Conservation (phyloP, 371 early-diverging fungal genomes). For the Lichtheimia ramosa region DNA sequence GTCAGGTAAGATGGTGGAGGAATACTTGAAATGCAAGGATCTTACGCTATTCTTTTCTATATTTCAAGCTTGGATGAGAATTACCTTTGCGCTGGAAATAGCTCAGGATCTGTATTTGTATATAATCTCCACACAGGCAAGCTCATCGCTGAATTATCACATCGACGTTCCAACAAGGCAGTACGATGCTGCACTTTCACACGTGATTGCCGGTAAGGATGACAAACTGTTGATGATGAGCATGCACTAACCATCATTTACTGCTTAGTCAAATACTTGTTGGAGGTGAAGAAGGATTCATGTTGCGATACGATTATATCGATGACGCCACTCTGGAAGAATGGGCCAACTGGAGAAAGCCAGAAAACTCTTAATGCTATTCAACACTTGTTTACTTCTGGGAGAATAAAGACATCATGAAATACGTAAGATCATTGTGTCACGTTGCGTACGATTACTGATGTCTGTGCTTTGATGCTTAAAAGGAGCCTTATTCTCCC, state of each 20-base stretch:
- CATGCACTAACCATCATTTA: too few relatives aligned
- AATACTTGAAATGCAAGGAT: not conserved
- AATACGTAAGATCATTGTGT: too few relatives aligned
- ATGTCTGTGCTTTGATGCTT: too few relatives aligned
- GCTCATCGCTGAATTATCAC: constrained; percentile 64
- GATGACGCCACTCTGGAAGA: constrained; percentile 69
- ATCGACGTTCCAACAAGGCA: constrained; percentile 77
- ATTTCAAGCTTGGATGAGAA: constrained; percentile 61
- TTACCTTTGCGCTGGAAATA: constrained; percentile 76
- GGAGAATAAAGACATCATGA: too few relatives aligned
- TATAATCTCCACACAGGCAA: constrained; percentile 69
- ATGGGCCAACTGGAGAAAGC: constrained; percentile 64
- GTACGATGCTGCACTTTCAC: constrained; percentile 80
- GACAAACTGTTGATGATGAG: not conserved
- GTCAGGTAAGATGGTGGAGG: constrained; percentile 22
- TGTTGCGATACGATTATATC: constrained; percentile 85
- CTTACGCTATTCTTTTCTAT: not conserved
- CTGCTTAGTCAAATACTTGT: constrained; percentile 65
- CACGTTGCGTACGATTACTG: too few relatives aligned
- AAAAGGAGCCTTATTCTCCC: too few relatives aligned
- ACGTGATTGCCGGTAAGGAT: constrained; percentile 69
- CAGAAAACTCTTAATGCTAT: not conserved
- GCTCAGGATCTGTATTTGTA: constrained; percentile 67
- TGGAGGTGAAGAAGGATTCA: constrained; percentile 78
- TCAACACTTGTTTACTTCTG: too few relatives aligned